Evolutionary conservation across 768 basidiomycete species (phyloP).

Genomic region (Stropharia rugosoannulata): DNA sequence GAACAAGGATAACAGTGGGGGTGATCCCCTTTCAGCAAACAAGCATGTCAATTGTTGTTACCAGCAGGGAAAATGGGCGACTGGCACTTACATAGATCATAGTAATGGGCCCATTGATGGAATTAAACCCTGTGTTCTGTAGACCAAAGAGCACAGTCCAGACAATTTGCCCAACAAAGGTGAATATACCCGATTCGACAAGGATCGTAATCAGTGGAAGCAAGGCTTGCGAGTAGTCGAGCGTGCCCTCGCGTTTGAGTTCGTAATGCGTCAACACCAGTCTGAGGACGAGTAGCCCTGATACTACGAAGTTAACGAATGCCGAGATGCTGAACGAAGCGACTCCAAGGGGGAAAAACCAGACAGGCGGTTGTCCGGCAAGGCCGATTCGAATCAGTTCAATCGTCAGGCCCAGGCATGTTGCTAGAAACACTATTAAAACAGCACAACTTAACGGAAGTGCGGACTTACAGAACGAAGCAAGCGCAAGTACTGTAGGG

Average conservation of each 20-base stretch:
- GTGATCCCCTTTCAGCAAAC: slow-evolving; percentile 2
- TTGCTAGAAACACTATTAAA: background rate
- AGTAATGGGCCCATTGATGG: background rate
- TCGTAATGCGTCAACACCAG: background rate
- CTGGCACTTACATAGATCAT: background rate
- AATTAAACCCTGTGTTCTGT: slow-evolving; percentile 2
- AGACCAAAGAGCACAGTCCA: slow-evolving; percentile 6
- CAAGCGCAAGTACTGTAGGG: background rate
- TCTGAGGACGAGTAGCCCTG: slow-evolving; percentile 5
- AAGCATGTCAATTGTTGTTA: background rate
- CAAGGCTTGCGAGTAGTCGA: background rate
- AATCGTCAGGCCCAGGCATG: background rate
- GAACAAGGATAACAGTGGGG: slow-evolving; percentile 4
- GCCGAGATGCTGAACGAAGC: slow-evolving; percentile 7
- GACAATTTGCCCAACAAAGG: slow-evolving; percentile 2
- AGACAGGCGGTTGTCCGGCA: background rate
- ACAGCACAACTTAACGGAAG: background rate
- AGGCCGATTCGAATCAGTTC: background rate
- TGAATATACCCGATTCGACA: slow-evolving; percentile 5
- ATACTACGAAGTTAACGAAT: slow-evolving; percentile 2
- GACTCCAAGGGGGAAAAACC: slow-evolving; percentile 4
- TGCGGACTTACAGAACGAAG: slow-evolving; percentile 2
- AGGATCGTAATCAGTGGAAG: background rate
- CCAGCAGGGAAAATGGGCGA: too few species aligned
- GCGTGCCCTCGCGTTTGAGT: background rate